Percentiles rank a stretch among this genome's conserved stretches.
Evolutionary conservation across 371 early-diverging fungal genomes (phyloP).

Genomic region (Lichtheimia corymbifera): DNA sequence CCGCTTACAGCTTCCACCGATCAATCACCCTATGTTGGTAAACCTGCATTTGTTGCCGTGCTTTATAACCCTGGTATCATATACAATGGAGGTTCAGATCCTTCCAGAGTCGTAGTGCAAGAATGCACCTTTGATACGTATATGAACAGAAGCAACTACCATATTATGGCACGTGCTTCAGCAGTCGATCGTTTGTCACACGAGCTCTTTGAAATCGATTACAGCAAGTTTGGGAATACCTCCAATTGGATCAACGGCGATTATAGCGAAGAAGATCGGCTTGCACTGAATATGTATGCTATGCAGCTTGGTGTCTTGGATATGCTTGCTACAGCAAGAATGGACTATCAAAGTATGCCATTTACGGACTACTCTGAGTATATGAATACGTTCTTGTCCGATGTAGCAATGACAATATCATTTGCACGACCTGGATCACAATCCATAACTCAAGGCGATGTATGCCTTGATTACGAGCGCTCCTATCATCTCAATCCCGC

Average conservation of each 20-base stretch:
- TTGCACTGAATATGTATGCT: conserved; percentile 12
- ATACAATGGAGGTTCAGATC: background rate
- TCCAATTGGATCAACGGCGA: conserved; percentile 1
- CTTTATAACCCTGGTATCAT: no score
- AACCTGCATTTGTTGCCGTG: no score
- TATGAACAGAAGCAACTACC: conserved; percentile 6
- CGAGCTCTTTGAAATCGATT: conserved; percentile 6
- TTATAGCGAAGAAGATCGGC: background rate
- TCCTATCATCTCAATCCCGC: conserved; percentile 7
- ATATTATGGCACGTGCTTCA: background rate
- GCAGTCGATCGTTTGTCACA: background rate
- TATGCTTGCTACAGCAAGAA: no score
- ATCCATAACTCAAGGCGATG: background rate
- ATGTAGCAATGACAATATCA: no score
- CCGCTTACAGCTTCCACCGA: background rate
- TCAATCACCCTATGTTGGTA: no score
- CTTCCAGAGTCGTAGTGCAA: background rate
- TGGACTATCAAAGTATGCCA: no score
- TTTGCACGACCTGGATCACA: no score
- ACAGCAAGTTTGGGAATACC: conserved; percentile 3
- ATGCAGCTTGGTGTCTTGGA: conserved; percentile 10
- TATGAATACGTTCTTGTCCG: no score
- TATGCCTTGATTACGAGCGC: background rate
- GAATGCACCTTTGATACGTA: conserved; percentile 15
- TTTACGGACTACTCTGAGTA: no score